These are phyloP conservation scores for Saturnispora hagleri DNA, from an alignment of 805 yeast species.

Conservation along the genomic window DNA sequence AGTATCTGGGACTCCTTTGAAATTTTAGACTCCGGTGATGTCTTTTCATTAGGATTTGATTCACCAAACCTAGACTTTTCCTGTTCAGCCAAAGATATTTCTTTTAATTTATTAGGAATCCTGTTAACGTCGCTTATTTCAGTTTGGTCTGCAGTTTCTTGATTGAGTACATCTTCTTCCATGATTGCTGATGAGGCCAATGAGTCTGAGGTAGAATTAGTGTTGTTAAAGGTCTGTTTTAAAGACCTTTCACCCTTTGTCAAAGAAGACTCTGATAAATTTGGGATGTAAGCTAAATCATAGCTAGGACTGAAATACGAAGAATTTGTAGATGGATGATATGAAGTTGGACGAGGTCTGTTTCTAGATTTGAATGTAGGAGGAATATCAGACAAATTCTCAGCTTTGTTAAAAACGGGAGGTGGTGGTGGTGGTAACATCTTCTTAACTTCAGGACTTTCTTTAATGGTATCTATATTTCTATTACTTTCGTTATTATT, in stretches of 20 bases:
- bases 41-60: background rate
- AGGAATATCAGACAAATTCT: conserved; percentile 29
- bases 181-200: conserved; percentile 24
- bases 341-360: conserved; percentile 77
- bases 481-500: conserved; percentile 16
- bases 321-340: conserved; percentile 48
- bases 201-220: conserved; percentile 12
- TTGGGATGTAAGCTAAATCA: conserved; percentile 24
- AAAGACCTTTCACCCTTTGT: conserved; percentile 1
- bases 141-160: conserved; percentile 9
- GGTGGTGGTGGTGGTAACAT: conserved; percentile 22
- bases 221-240: conserved; percentile 12
- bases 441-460: conserved; percentile 29
- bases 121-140: conserved; percentile 28
- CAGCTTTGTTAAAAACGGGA: conserved; percentile 17
- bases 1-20: conserved; percentile 1
- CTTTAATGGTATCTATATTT: conserved; percentile 36
- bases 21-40: conserved; percentile 1
- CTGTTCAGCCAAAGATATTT: conserved; percentile 14
- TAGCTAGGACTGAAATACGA: conserved; percentile 20
- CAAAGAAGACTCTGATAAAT: conserved; percentile 20
- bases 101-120: conserved; percentile 26
- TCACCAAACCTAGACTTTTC: background rate
- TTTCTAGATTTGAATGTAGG: conserved; percentile 27
- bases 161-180: conserved; percentile 17